Evolutionary conservation across 176 grass and related monocot species (phyloP).

Genomic region (barley (Hordeum vulgare)): MorexV3_pseudomolecules_assembly NC_058520.1:102778670-102779169

Average conservation of each 20-base stretch:
- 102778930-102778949: neutral
- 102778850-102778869: conserved; percentile 14
- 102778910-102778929: neutral
- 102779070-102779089: conserved; percentile 52
- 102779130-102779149: conserved; percentile 30
- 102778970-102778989: neutral
- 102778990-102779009: neutral
- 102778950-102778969: conserved; percentile 13
- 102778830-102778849: neutral
- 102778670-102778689: neutral
- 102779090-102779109: conserved; percentile 21
- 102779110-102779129: conserved; percentile 81
- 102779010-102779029: neutral
- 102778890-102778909: neutral
- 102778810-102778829: neutral
- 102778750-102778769: neutral
- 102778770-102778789: neutral
- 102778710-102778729: neutral
- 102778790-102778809: neutral
- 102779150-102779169: conserved; percentile 63
- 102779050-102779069: conserved; percentile 65
- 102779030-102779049: neutral
- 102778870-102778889: neutral
- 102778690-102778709: neutral
- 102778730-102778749: neutral